Conservation (phyloP, 1,284 basidiomycete species). For the Ceratobasidium sp. region DNA sequence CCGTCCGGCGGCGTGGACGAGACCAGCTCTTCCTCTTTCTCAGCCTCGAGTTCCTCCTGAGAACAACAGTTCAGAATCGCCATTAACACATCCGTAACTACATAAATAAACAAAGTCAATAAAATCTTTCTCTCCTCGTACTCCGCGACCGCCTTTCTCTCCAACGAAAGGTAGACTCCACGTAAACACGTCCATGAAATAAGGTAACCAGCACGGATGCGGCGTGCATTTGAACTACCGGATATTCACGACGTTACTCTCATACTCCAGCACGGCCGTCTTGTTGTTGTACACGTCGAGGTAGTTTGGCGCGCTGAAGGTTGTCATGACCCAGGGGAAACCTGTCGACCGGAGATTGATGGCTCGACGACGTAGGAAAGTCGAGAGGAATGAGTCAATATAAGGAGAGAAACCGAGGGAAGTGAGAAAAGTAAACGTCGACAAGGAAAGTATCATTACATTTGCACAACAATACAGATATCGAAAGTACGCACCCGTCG, state of each 20-base stretch:
- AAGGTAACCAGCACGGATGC: constrained; percentile 96
- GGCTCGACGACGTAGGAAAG: too few species aligned
- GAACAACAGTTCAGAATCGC: constrained; percentile 94
- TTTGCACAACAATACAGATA: too few species aligned
- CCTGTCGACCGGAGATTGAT: constrained; percentile 56
- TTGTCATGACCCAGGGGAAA: constrained; percentile 95
- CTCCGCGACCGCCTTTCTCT: constrained; percentile 81
- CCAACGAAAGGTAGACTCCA: constrained; percentile 99
- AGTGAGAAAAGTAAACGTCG: too few species aligned
- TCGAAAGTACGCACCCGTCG: constrained; percentile 68
- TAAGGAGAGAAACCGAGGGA: too few species aligned
- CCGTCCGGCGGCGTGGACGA: constrained; percentile 51
- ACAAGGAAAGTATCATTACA: too few species aligned
- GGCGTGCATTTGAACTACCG: constrained; percentile 96
- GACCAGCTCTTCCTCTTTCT: constrained; percentile 69
- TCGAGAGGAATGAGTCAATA: too few species aligned
- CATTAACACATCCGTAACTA: constrained; percentile 96
- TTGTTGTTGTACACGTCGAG: constrained; percentile 98
- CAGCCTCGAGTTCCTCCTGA: constrained; percentile 90
- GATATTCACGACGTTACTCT: constrained; percentile 97
- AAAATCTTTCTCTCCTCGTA: background rate
- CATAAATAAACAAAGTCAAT: constrained; percentile 18
- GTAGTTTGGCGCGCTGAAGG: constrained; percentile 96
- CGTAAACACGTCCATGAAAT: constrained; percentile 99
- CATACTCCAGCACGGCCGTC: constrained; percentile 96